A percentile compares a stretch with the other conserved stretches of the same genome.
These are phyloP conservation scores for Hymenoscyphus fraxineus DNA, from an alignment of 2,329 filamentous ascomycete genomes.

Conservation along the genomic window DNA sequence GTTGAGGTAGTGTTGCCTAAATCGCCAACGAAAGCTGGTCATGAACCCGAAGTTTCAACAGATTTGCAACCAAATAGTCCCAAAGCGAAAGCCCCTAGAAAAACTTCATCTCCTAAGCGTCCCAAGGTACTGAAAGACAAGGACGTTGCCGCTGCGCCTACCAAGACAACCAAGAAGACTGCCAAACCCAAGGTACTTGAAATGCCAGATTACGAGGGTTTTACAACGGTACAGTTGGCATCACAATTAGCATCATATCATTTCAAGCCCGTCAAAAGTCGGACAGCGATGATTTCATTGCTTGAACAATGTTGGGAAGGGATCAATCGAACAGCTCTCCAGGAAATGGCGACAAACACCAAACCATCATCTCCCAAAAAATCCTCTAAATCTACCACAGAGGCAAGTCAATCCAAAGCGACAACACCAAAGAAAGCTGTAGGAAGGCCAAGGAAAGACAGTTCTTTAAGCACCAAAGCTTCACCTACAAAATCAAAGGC, in stretches of 20 bases:
- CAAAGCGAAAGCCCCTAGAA: neutral
- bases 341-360: slow-evolving; percentile 27
- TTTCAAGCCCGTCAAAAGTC: slow-evolving; percentile 68
- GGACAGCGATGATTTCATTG: slow-evolving; percentile 65
- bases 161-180: slow-evolving; percentile 15
- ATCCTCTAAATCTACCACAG: slow-evolving; percentile 2
- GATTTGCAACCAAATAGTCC: slow-evolving; percentile 13
- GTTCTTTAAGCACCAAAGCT: slow-evolving; percentile 14
- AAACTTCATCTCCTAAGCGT: slow-evolving; percentile 4
- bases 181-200: slow-evolving; percentile 6
- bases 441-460: slow-evolving; percentile 43
- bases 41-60: slow-evolving; percentile 9
- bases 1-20: slow-evolving; percentile 14
- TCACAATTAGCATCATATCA: slow-evolving; percentile 61
- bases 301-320: slow-evolving; percentile 69
- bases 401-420: slow-evolving; percentile 7
- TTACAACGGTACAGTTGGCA: slow-evolving; percentile 59
- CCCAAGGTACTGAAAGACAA: slow-evolving; percentile 4
- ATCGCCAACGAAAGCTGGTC: neutral
- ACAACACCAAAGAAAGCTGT: slow-evolving; percentile 37
- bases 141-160: neutral
- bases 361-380: slow-evolving; percentile 9
- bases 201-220: slow-evolving; percentile 56
- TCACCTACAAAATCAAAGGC: slow-evolving; percentile 14
- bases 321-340: slow-evolving; percentile 40